These are phyloP conservation scores for Edaphochlamys debaryana DNA, from an alignment of 139 green algal genomes.

Conservation along the genomic window DNA sequence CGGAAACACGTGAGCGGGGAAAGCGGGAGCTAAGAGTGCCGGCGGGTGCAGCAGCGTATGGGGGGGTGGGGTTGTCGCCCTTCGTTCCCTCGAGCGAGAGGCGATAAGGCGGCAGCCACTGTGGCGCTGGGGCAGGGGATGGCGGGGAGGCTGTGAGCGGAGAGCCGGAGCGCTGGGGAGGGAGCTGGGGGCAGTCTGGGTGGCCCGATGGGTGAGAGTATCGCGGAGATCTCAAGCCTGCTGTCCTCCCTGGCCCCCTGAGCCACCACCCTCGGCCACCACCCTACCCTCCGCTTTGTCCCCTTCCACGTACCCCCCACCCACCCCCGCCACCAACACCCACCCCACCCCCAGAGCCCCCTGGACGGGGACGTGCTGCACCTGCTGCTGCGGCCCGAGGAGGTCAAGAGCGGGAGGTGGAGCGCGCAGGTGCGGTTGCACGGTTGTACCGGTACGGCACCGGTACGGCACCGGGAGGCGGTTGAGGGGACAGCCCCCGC, in stretches of 20 bases:
- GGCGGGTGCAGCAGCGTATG: neutral
- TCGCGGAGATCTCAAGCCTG: too few species aligned
- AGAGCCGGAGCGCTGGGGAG: too few species aligned
- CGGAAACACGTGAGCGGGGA: neutral
- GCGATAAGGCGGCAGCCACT: too few species aligned
- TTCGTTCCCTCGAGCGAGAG: neutral
- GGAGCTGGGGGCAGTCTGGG: too few species aligned
- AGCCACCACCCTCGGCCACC: too few species aligned
- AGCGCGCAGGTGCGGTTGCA: neutral
- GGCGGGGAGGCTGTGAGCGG: too few species aligned
- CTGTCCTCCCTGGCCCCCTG: neutral
- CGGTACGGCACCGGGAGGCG: too few species aligned
- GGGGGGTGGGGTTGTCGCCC: neutral
- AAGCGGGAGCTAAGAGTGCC: too few species aligned
- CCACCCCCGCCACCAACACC: neutral
- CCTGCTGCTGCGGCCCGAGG: constrained; percentile 31
- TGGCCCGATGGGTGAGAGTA: neutral
- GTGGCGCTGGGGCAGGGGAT: too few species aligned
- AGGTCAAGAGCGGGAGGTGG: constrained; percentile 21
- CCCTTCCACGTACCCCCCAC: neutral
- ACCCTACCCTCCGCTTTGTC: too few species aligned
- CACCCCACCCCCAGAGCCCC: neutral
- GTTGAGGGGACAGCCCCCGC: too few species aligned
- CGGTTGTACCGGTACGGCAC: too few species aligned
- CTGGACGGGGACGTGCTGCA: constrained; percentile 35